Base-by-base conservation (phyloP, 2,329 filamentous ascomycete genomes). In the Ophiognomonia clavigignenti-juglandacearum region DNA sequence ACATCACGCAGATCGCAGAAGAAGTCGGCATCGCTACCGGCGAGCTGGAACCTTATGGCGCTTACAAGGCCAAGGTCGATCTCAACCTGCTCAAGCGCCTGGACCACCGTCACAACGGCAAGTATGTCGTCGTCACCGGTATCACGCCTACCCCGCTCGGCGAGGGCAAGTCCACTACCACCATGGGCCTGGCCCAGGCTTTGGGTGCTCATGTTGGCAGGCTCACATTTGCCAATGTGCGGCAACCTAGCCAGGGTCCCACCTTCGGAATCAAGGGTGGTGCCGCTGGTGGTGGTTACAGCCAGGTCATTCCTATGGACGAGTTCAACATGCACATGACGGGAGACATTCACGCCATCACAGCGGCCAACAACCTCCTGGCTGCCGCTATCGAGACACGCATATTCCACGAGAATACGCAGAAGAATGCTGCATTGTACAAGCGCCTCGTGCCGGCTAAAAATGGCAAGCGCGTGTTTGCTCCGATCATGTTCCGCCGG, bases 221-320 rank as follows among this genome's bases (percentile, higher is more conserved):
- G 49, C 77, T 97, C 56, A 87, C 86, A 3, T 97, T 98, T 66
- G 93, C 93, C 68, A 97, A 98, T 64, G 93, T 98, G 42, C 83
- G 93, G 51, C 93, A 98, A 65, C 93, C 93, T 42, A 96, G 89
- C 59, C 93, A 97, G 72, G 93, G 93, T 4, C 93, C 93, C 47
- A 98, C 93, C 0, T 98, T 98, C 65, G 93, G 93, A 61, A 97
- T 98, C 77, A 98, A 98, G 77, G 93, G 93, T 53, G 93, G 93
- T 60, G 93, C 93, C 50, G 93, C 93, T 47, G 93, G 93, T 60
- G 93, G 93, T 66, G 93, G 93, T 32, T 98, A 97, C 80, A 96
- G 89, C 66, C 93, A 98, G 67, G 93, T 98, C 62, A 97, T 98
- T 59, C 93, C 93, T 50, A 98, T 98, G 93, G 93, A 98, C 60